phyloP scores from a whole-genome alignment of 768 basidiomycete genomes.

The Phanerochaete sordida region DNA sequence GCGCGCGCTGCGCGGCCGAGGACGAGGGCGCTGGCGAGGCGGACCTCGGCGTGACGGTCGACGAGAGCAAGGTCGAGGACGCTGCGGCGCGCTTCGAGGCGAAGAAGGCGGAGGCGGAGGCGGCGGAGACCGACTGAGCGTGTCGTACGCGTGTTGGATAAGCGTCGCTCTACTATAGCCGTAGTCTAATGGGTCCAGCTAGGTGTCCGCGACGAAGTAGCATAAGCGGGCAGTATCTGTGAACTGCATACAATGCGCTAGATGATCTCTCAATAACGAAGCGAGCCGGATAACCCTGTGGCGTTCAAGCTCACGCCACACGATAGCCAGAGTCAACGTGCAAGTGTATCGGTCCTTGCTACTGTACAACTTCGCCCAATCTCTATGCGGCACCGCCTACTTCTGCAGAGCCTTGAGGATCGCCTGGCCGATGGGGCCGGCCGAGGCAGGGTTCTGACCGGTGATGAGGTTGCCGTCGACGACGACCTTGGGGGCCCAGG shows the following conservation, averaged over 20 bases:
- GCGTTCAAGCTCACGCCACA: too few species aligned
- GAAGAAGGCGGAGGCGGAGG: conserved; percentile 5
- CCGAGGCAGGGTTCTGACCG: conserved; percentile 74
- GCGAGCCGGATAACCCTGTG: too few species aligned
- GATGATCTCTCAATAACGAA: too few species aligned
- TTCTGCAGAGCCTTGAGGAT: conserved; percentile 47
- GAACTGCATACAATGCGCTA: too few species aligned
- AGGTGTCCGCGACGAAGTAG: too few species aligned
- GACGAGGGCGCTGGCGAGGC: conserved; percentile 21
- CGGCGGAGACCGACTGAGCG: background rate
- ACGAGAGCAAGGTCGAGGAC: conserved; percentile 48
- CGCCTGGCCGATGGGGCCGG: conserved; percentile 51
- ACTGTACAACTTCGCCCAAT: too few species aligned
- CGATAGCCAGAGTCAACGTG: too few species aligned
- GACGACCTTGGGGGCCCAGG: conserved; percentile 53
- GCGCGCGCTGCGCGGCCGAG: conserved; percentile 62
- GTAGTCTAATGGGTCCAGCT: background rate
- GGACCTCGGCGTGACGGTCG: conserved; percentile 36
- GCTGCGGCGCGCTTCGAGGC: conserved; percentile 24
- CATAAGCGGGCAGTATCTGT: too few species aligned
- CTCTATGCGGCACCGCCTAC: too few species aligned
- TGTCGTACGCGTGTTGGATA: background rate
- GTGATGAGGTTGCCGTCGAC: conserved; percentile 59
- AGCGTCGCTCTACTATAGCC: background rate
- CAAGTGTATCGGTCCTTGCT: background rate